These are phyloP conservation scores for Scheffersomyces cryptocercus DNA, from an alignment of 1,139 yeast genomes.

Conservation along the genomic window DNA sequence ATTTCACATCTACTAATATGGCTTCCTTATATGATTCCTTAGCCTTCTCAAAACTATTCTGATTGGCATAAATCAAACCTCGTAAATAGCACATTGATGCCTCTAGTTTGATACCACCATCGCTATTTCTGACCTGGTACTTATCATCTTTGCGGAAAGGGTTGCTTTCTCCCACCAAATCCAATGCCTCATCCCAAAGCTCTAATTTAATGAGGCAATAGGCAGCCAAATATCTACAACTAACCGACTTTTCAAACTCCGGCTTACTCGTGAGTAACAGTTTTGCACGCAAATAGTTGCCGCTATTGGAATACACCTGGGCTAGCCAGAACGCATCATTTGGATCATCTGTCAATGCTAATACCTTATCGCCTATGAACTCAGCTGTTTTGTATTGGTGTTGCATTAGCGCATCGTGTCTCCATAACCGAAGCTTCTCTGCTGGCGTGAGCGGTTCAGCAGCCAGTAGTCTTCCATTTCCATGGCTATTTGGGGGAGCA, in stretches of 20 bases:
- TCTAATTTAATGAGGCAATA: slow-evolving; percentile 72
- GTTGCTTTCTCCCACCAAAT: slow-evolving; percentile 79
- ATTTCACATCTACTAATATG: slow-evolving; percentile 81
- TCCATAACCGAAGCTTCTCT: slow-evolving; percentile 84
- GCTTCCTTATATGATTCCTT: slow-evolving; percentile 90
- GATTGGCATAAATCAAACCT: slow-evolving; percentile 81
- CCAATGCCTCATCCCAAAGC: slow-evolving; percentile 87
- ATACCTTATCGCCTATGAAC: slow-evolving; percentile 87
- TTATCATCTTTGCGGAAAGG: slow-evolving; percentile 56
- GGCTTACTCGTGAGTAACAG: slow-evolving; percentile 52
- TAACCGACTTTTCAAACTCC: slow-evolving; percentile 49
- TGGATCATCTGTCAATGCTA: slow-evolving; percentile 78
- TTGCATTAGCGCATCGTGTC: slow-evolving; percentile 91
- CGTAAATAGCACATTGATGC: slow-evolving; percentile 85
- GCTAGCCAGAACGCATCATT: slow-evolving; percentile 97
- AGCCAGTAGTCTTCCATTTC: slow-evolving; percentile 5
- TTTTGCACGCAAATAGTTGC: slow-evolving; percentile 79
- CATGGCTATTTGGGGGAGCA: slow-evolving; percentile 8
- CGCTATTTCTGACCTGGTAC: slow-evolving; percentile 46
- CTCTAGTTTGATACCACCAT: slow-evolving; percentile 82
- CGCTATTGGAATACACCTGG: slow-evolving; percentile 76
- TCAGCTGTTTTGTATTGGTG: slow-evolving; percentile 92
- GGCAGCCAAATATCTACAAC: slow-evolving; percentile 83
- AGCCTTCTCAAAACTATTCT: slow-evolving; percentile 83
- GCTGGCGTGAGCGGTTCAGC: slow-evolving; percentile 68